These are phyloP conservation scores for Aspergillus arachidicola DNA, from an alignment of 2,329 filamentous ascomycete genomes.

Conservation along the genomic window DNA sequence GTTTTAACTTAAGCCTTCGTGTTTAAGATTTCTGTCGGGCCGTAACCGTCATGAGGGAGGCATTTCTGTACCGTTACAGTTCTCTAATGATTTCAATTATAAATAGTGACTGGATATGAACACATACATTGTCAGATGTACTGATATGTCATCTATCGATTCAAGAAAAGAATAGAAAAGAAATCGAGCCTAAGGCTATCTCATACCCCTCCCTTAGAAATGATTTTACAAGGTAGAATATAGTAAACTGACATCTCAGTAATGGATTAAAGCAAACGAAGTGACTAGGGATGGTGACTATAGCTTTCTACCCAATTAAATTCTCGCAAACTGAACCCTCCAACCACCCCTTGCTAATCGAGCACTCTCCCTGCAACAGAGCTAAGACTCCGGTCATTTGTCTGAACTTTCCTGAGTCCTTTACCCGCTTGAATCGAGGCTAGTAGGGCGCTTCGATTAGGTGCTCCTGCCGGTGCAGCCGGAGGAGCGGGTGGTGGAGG, in stretches of 20 bases:
- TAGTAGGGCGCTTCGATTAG: conserved; percentile 65
- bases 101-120: neutral
- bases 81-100: neutral
- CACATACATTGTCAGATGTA: neutral
- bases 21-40: no score
- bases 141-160: neutral
- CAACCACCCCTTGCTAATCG: conserved; percentile 22
- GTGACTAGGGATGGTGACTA: neutral
- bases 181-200: neutral
- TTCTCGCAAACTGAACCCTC: neutral
- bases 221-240: neutral
- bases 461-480: conserved; percentile 35
- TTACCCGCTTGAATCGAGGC: conserved; percentile 81
- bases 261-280: neutral
- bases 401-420: conserved; percentile 81
- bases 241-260: neutral
- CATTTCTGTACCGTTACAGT: neutral
- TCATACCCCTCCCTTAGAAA: neutral
- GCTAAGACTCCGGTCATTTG: conserved; percentile 79
- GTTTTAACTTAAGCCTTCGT: conserved; percentile 40
- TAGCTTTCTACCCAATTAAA: neutral
- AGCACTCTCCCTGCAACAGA: conserved; percentile 75
- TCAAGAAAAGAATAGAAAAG: neutral
- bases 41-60: neutral
- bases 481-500: conserved; percentile 40